A percentile compares a stretch with the other conserved stretches of the same genome.
These are phyloP conservation scores for Nemania sp. DNA, from an alignment of 2,329 filamentous ascomycete genomes.

Conservation along the genomic window DNA sequence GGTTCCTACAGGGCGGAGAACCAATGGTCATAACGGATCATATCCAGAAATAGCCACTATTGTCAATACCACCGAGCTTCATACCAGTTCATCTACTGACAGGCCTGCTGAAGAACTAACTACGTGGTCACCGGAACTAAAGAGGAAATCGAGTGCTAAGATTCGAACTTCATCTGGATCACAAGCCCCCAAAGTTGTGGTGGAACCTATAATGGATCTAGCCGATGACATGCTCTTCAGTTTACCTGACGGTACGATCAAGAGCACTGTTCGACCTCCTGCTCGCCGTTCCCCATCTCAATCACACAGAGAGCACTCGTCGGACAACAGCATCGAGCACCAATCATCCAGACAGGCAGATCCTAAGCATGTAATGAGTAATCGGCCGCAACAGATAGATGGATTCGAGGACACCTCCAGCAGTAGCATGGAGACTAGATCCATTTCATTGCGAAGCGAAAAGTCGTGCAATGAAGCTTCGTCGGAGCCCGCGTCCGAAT, in stretches of 20 bases:
- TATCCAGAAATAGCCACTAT: slow-evolving; percentile 16
- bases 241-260: slow-evolving; percentile 33
- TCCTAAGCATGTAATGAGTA: slow-evolving; percentile 15
- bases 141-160: slow-evolving; percentile 36
- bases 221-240: slow-evolving; percentile 28
- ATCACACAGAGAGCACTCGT: slow-evolving; percentile 25
- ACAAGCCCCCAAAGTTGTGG: slow-evolving; percentile 28
- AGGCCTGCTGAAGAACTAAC: slow-evolving; percentile 15
- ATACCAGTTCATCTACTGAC: slow-evolving; percentile 9
- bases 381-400: slow-evolving; percentile 29
- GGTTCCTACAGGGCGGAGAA: not conserved
- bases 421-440: slow-evolving; percentile 25
- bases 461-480: slow-evolving; percentile 23
- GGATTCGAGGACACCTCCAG: slow-evolving; percentile 32
- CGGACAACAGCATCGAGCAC: slow-evolving; percentile 23
- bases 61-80: slow-evolving; percentile 22
- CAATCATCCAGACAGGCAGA: slow-evolving; percentile 19
- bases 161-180: slow-evolving; percentile 38
- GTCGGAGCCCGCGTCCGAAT: slow-evolving; percentile 28
- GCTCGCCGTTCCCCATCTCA: slow-evolving; percentile 31
- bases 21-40: slow-evolving; percentile 16
- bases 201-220: slow-evolving; percentile 32
- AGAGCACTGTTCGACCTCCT: slow-evolving; percentile 30
- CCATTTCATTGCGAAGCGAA: slow-evolving; percentile 29
- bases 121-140: slow-evolving; percentile 29